These are phyloP conservation scores for Aureobasidium namibiae DNA, from an alignment of 2,329 filamentous ascomycete genomes.

Conservation along the genomic window DNA sequence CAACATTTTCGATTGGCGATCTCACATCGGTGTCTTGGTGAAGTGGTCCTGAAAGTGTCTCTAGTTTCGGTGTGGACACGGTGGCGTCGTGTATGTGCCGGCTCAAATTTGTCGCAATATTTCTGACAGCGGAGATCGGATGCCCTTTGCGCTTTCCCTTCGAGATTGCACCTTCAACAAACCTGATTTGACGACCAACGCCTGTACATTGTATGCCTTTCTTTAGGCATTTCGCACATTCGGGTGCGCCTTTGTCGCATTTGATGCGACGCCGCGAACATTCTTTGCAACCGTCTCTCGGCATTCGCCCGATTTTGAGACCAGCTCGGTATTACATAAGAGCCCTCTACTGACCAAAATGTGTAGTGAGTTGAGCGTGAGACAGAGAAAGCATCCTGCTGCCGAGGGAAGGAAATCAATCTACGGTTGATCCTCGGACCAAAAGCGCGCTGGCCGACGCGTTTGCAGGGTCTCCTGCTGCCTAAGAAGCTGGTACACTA, in stretches of 20 bases:
- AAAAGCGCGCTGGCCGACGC: neutral
- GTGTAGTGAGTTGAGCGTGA: neutral
- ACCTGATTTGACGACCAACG: constrained; percentile 29
- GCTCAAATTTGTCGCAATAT: neutral
- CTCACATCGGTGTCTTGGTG: neutral
- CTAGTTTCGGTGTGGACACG: too few relatives aligned
- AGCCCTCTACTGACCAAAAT: neutral
- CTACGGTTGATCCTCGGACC: neutral
- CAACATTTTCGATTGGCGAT: neutral
- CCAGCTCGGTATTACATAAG: neutral
- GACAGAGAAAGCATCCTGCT: neutral
- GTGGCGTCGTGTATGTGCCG: neutral
- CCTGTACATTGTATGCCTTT: constrained; percentile 33
- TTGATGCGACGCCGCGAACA: constrained; percentile 31
- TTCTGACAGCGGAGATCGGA: neutral
- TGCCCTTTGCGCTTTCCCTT: constrained; percentile 22
- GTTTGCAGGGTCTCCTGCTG: neutral
- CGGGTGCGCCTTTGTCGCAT: constrained; percentile 33
- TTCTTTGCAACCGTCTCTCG: constrained; percentile 29
- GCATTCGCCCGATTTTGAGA: neutral
- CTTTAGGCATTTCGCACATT: constrained; percentile 34
- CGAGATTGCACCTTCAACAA: constrained; percentile 25
- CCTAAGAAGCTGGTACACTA: neutral
- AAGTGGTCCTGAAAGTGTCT: neutral
- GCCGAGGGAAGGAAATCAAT: neutral